Percentiles rank a stretch among this genome's conserved stretches.
Conservation (phyloP, 1,284 basidiomycete species). For the Takashimella tepidaria region DNA sequence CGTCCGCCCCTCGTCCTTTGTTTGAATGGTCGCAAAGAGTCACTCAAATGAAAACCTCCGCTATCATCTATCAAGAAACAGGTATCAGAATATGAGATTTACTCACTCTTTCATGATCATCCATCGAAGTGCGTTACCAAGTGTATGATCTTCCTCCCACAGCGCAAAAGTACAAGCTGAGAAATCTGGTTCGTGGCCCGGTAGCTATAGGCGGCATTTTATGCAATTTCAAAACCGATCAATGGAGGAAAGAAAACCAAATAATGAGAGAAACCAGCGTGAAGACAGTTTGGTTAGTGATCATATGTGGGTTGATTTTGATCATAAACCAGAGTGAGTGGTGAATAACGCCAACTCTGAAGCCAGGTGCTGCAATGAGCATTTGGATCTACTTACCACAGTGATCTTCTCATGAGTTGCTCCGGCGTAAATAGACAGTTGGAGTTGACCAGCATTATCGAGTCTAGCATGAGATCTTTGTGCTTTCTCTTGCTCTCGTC, state of each 20-base stretch:
- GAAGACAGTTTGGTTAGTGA: neutral
- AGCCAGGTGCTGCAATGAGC: neutral
- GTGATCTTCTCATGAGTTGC: conserved; percentile 41
- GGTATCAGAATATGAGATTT: too few species aligned
- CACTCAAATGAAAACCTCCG: conserved; percentile 5
- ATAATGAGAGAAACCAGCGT: neutral
- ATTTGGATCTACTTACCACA: conserved; percentile 46
- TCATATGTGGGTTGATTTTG: conserved; percentile 1
- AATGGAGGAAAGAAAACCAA: neutral
- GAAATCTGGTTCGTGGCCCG: conserved; percentile 71
- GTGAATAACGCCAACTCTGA: neutral
- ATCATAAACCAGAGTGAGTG: neutral
- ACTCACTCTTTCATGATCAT: conserved; percentile 98
- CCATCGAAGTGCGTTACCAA: conserved; percentile 91
- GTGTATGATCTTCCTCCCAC: conserved; percentile 88
- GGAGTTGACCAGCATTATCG: conserved; percentile 39
- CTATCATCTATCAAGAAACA: neutral
- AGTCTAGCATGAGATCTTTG: conserved; percentile 23
- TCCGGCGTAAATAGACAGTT: conserved; percentile 29
- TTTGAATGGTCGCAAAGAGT: too few species aligned
- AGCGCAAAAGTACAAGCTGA: conserved; percentile 90
- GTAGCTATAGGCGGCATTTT: conserved; percentile 45
- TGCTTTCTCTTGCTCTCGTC: conserved; percentile 13
- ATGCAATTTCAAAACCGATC: neutral
- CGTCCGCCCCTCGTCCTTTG: too few species aligned